Conservation (phyloP, 345 rosid species). For the Acer yangbiense region DNA sequence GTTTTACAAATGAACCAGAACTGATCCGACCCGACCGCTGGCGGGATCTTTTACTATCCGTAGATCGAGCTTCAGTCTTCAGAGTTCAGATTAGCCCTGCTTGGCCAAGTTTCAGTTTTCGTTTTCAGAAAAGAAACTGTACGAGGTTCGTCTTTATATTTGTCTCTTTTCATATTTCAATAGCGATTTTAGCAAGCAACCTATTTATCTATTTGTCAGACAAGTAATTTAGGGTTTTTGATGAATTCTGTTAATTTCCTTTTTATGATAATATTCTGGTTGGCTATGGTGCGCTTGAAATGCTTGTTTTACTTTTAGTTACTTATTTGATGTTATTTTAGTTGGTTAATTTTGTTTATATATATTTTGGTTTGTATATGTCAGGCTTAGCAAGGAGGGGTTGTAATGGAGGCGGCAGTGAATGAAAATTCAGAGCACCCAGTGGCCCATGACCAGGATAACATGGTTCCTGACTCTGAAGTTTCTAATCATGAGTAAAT, state of each 20-base stretch:
- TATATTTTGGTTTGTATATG: not conserved
- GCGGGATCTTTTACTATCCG: not conserved
- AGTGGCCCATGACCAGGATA: not conserved
- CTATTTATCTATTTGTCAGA: not conserved
- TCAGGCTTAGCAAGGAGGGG: not conserved
- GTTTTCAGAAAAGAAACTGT: not conserved
- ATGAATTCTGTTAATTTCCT: not conserved
- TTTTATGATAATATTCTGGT: not conserved
- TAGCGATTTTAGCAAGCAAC: not conserved
- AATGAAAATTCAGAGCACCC: slow-evolving; percentile 1
- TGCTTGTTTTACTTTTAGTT: not conserved
- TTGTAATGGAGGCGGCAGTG: not conserved
- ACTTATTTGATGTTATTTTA: not conserved
- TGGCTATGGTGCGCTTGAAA: not conserved
- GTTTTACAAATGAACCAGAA: not conserved
- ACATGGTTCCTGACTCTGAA: slow-evolving; percentile 14
- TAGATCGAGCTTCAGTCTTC: not conserved
- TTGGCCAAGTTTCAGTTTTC: not conserved
- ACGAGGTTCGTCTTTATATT: not conserved
- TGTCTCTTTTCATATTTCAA: no score
- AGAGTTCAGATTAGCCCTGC: not conserved
- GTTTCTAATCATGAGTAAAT: slow-evolving; percentile 4
- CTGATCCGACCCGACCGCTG: not conserved
- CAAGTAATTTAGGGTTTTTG: slow-evolving; percentile 1
- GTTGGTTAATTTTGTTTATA: not conserved